Evolutionary conservation across 148 eudicot genomes (phyloP), one percentile per base, ranked within the genome.

Genomic region (Rheum nobile): DNA sequence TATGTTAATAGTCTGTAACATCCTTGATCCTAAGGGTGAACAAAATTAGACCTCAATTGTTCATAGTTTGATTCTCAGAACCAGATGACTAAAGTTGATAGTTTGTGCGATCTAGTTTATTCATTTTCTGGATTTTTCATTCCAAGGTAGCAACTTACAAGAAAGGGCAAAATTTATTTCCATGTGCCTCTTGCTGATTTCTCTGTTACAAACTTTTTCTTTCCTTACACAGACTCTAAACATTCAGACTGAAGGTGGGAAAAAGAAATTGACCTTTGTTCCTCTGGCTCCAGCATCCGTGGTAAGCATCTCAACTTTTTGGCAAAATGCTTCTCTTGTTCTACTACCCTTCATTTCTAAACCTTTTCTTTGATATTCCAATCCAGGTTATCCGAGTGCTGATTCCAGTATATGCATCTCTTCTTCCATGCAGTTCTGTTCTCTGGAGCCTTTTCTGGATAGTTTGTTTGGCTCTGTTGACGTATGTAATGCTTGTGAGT

Each of bases 211-310:
- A 14, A 11, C 26, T 52, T 52, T 37, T 21, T 13, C 17, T 59
- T 80, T 72, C 72, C 50, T 65, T 26, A 57, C 34, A 63, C 84
- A 95, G 98, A 86, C 93, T 29, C 80, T 95, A 72, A 89, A 90
- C 75, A 81, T 85, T 50, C 86, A 89, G 78, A 82, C 81, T 22
- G 93, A 90, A 75, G 81, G 77, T 75, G 83, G 82, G 67, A 90
- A 86, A 83, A 89, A 81, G 71, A 85, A 69, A 55, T 92, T 94
- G 71, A 90, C 94, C 65, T 95, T 91, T 73, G 91, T 95, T 77
- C 98, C 98, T 69, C 67, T 95, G 85, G 96, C 98, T 71, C 93
- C 98, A 71, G 97, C 98, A 77, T 95, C 96, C 75, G 91, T 91
- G 92, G 98, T 95, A 83, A 82, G 93, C 67, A 67, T 43, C 42